Base-by-base conservation (phyloP, 192 early-diverging fungal genomes). In the Coemansia sp. region DNA sequence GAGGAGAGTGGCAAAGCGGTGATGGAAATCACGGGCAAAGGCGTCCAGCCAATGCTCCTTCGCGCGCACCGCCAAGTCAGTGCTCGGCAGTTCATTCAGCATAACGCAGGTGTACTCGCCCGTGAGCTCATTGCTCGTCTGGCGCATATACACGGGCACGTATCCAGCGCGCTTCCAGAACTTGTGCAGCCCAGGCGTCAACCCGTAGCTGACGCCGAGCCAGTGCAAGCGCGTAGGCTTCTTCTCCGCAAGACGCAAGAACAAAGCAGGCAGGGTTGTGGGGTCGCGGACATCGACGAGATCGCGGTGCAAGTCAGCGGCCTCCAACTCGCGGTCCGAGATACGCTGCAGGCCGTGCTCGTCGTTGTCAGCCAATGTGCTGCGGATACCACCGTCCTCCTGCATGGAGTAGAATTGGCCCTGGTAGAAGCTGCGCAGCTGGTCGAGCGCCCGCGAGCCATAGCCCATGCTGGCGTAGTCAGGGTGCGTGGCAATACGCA, bases 61-160 rank as follows among this genome's bases (percentile, higher is more conserved):
- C 2, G 77, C 63, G 7, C 51, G 62, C 70, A 90, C 74, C 51
- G 85, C 48, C 77, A 88, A 73, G 51, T 71, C 71, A 1, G 68
- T 77, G 21, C 73, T 74, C 9, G 85, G 70, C 27, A 99, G 83
- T 4, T 89, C 89, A 64, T 92, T 93, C 39, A 99, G 86, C 95
- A 99, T 97, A 9, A 99, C 93, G 72, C 95, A 97, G 7, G 98
- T 95, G 73, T 98, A 93, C 76, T 99, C 98, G 64, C 98, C 98
- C 2, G 98, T 99, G 34, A 99, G 78, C 11, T 97, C 95, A 70
- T 99, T 99, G 68, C 91, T 77, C 9, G 98, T 99, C 75, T 99
- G 98, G 34, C 98, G 93, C 61, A 98, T 74, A 72, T 99, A 99
- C 51, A 99, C 90, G 12, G 98, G 98, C 27, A 88, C 85, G 74